Evolutionary conservation across 1,284 basidiomycete genomes (phyloP).

Genomic region (Naganishia albida): DNA sequence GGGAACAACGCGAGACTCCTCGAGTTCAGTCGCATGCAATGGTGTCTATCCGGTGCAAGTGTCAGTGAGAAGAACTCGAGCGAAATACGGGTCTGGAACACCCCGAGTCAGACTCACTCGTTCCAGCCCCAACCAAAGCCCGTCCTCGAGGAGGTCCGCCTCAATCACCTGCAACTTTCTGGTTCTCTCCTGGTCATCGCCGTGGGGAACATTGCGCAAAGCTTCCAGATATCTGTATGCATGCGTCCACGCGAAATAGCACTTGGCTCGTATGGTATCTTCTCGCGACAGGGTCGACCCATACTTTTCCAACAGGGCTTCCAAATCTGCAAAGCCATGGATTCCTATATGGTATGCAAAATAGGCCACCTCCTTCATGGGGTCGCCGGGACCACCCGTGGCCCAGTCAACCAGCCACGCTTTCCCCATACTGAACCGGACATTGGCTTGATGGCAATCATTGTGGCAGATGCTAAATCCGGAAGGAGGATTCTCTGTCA

Average conservation of each 20-base stretch:
- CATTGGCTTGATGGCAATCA: background rate
- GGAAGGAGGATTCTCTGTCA: background rate
- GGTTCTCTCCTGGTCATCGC: background rate
- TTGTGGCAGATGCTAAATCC: background rate
- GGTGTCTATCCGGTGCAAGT: no score
- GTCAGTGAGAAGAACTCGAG: no score
- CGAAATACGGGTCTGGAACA: no score
- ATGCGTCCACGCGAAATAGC: background rate
- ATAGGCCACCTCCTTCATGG: background rate
- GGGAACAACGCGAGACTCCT: no score
- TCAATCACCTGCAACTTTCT: background rate
- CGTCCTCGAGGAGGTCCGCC: background rate
- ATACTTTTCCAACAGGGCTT: background rate
- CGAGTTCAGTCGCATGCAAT: no score
- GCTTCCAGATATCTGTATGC: background rate
- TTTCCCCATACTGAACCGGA: background rate
- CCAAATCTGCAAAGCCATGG: background rate
- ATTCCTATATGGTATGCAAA: background rate
- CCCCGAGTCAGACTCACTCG: background rate
- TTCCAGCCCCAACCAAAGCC: background rate
- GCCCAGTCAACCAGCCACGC: background rate
- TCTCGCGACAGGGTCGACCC: background rate
- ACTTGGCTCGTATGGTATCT: background rate
- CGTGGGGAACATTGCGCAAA: background rate
- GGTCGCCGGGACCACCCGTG: background rate